A percentile compares a stretch with the other conserved stretches of the same genome.
phyloP scores from a whole-genome alignment of 257 asterid genomes.

The Nicotiana otophora region DNA sequence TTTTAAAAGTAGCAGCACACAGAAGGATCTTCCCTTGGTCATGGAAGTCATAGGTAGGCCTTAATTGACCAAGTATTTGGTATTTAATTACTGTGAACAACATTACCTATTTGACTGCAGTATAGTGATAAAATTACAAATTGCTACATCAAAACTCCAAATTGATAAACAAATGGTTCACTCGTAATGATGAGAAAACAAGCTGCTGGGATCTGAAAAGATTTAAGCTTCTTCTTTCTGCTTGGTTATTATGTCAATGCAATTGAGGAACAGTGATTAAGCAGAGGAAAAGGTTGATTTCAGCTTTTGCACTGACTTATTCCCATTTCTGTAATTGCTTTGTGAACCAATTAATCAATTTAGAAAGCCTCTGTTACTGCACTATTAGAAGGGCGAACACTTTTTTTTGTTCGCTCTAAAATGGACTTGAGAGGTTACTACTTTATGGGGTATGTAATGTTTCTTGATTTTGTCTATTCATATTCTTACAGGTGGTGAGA shows the following conservation, averaged over 20 bases:
- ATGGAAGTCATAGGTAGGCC: constrained; percentile 45
- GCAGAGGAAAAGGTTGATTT: neutral
- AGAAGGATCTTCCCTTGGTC: constrained; percentile 46
- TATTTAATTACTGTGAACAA: neutral
- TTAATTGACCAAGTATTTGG: neutral
- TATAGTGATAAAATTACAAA: neutral
- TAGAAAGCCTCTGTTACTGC: neutral
- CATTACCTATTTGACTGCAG: neutral
- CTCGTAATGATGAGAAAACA: neutral
- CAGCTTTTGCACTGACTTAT: neutral
- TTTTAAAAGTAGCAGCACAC: constrained; percentile 31
- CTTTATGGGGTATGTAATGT: neutral
- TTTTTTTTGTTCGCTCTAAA: neutral
- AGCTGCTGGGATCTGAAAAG: neutral
- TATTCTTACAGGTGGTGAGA: constrained; percentile 37
- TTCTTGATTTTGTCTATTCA: neutral
- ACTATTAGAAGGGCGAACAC: neutral
- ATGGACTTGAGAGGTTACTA: neutral
- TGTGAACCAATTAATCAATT: neutral
- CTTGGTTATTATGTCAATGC: neutral
- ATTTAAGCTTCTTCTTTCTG: neutral
- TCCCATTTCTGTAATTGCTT: constrained; percentile 1
- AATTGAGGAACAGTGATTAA: neutral
- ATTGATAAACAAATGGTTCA: neutral
- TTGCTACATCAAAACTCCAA: neutral